Base-by-base conservation (phyloP, 345 rosid genomes). In the Raphanus raphanistrum region DNA sequence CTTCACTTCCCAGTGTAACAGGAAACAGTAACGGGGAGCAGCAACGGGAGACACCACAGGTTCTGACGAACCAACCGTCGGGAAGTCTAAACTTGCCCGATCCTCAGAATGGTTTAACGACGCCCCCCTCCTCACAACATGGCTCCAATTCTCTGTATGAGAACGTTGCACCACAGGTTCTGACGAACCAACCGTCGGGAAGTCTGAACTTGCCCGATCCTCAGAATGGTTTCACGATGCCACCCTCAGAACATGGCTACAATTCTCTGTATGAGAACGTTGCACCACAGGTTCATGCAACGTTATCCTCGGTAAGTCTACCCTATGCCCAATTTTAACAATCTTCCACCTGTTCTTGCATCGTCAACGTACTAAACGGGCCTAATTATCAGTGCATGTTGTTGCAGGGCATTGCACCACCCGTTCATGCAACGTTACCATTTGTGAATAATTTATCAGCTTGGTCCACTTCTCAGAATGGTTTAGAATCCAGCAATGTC, bases 31-130 rank as follows among this genome's bases (percentile, higher is more conserved):
- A 27, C 80, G 57, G 2, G 29, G 6, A 12, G 9, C 58, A 59
- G 32, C 60, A 67, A 60, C 21, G 21, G 21, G 21, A 21, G 21
- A 21, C 59, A 2, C 82, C 58, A 3, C 84, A 35, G 1, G 17
- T 25, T 67, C 26, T 7, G 59, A 52, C 59, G 21, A n/a, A 50
- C 55, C 21, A 13, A n/a, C 21, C 21, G 10, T 88, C 84, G n/a
- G 92, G 89, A 28, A 84, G 85, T 83, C 74, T 86, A 62, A 84
- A 83, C 63, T 86, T 92, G 35, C 90, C 92, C 5, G 68, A 75
- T 73, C 83, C 88, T 2, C 80, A 87, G 0, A 81, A 79, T 60
- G 82, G 27, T 35, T 5, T n/a, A 0, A 8, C 27, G 59, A 7
- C 7, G 55, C 3, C 55, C n/a, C 6, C 21, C 21, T 21, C 8